Percentiles rank a stretch among this genome's conserved stretches.
Evolutionary conservation across 2,329 filamentous ascomycete genomes (phyloP).

Genomic region (Aspergillus tanneri): DNA sequence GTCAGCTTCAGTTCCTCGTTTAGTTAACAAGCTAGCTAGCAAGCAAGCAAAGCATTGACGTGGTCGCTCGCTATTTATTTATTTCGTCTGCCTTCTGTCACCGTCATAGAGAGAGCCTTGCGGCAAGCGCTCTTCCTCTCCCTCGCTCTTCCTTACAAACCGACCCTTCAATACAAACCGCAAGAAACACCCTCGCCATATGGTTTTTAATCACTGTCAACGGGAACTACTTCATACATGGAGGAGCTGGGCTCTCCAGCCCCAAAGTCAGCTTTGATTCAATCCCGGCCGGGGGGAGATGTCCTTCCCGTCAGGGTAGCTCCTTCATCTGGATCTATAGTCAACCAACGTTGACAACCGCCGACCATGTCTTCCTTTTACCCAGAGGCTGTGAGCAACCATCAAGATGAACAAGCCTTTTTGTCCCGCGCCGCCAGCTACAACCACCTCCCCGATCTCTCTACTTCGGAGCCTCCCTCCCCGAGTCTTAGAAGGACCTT

Average conservation of each 20-base stretch:
- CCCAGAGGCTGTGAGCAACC: constrained; percentile 23
- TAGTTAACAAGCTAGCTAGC: too few species aligned
- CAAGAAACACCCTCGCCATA: constrained; percentile 7
- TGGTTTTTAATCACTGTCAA: constrained; percentile 14
- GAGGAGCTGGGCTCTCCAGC: constrained; percentile 46
- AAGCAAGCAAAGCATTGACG: constrained; percentile 11
- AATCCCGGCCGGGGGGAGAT: constrained; percentile 28
- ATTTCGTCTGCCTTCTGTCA: constrained; percentile 9
- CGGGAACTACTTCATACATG: constrained; percentile 28
- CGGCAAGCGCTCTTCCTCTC: too few species aligned
- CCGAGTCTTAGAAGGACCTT: constrained; percentile 50
- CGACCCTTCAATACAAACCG: constrained; percentile 15
- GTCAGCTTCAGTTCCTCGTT: constrained; percentile 8
- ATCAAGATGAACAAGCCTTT: constrained; percentile 27
- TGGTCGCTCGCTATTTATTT: constrained; percentile 8
- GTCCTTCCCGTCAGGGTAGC: constrained; percentile 26
- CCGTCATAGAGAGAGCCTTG: constrained; percentile 11
- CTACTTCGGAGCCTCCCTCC: constrained; percentile 31
- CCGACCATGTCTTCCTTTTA: constrained; percentile 37
- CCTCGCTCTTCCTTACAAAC: constrained; percentile 1
- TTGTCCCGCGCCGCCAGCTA: constrained; percentile 60
- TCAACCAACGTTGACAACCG: constrained; percentile 15
- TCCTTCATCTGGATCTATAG: constrained; percentile 22
- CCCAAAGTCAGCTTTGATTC: constrained; percentile 21
- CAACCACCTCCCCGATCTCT: constrained; percentile 52